Conservation (phyloP, 805 yeast genomes). For the Komagataella pseudopastoris region DNA sequence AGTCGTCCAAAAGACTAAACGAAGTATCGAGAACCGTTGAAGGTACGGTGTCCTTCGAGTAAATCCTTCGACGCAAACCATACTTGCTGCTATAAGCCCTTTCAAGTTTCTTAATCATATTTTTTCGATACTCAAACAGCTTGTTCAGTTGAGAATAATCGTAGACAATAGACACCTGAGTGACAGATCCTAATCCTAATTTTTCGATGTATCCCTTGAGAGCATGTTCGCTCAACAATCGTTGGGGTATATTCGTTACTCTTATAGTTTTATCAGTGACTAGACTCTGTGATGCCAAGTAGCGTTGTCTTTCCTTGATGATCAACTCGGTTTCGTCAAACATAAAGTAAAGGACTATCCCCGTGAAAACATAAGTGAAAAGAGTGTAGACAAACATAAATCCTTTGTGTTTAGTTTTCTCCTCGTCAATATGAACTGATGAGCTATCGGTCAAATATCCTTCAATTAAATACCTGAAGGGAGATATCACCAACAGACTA, state of each 20-base stretch:
- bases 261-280: constrained; percentile 46
- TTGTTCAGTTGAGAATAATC: constrained; percentile 23
- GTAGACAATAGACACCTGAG: constrained; percentile 32
- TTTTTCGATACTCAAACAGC: constrained; percentile 21
- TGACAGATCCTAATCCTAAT: constrained; percentile 42
- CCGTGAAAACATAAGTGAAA: constrained; percentile 41
- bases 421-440: constrained; percentile 18
- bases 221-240: constrained; percentile 26
- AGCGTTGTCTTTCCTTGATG: constrained; percentile 38
- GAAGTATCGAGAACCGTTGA: constrained; percentile 15
- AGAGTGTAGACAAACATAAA: constrained; percentile 40
- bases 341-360: constrained; percentile 28
- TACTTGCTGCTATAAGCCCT: constrained; percentile 24
- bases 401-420: not conserved
- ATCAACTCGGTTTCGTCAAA: constrained; percentile 33
- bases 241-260: constrained; percentile 38
- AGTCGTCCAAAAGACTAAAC: constrained; percentile 16
- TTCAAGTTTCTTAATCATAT: constrained; percentile 23
- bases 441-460: constrained; percentile 26
- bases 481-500: constrained; percentile 35
- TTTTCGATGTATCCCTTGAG: constrained; percentile 37
- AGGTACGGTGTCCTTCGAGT: constrained; percentile 9
- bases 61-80: constrained; percentile 25
- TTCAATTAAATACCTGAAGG: constrained; percentile 36
- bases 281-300: constrained; percentile 45